Conservation (phyloP, 2,329 filamentous ascomycete genomes). For the Paramyrothecium roridum region DNA sequence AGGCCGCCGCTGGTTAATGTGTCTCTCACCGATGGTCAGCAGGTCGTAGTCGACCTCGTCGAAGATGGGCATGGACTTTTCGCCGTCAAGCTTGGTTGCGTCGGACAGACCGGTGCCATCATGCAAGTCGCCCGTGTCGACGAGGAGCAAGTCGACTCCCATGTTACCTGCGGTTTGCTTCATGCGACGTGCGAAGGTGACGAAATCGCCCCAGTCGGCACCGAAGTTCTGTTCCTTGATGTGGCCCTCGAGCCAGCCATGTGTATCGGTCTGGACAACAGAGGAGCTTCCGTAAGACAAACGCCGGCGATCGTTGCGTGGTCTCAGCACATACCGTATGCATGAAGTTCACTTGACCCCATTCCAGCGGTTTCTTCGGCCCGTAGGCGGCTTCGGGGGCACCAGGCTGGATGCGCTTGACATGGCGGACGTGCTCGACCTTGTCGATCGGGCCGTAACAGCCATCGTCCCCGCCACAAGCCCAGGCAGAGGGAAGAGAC, state of each 20-base stretch:
- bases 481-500: slow-evolving; percentile 15
- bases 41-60: slow-evolving; percentile 39
- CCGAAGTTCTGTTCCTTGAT: slow-evolving; percentile 62
- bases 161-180: slow-evolving; percentile 53
- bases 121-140: slow-evolving; percentile 65
- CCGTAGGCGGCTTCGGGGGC: slow-evolving; percentile 38
- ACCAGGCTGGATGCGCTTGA: slow-evolving; percentile 46
- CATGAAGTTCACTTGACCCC: slow-evolving; percentile 61
- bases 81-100: slow-evolving; percentile 54
- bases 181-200: slow-evolving; percentile 58
- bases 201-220: slow-evolving; percentile 65
- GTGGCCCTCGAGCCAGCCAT: slow-evolving; percentile 59
- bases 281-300: not conserved
- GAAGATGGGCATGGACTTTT: slow-evolving; percentile 46
- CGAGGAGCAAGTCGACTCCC: slow-evolving; percentile 56
- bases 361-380: slow-evolving; percentile 47
- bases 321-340: slow-evolving; percentile 40
- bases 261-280: slow-evolving; percentile 47
- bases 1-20: not conserved
- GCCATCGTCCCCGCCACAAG: slow-evolving; percentile 27
- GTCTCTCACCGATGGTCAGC: slow-evolving; percentile 32
- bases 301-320: not conserved
- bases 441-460: slow-evolving; percentile 39
- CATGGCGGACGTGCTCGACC: slow-evolving; percentile 42
- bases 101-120: slow-evolving; percentile 63